These are phyloP conservation scores for Spinellus fusiger DNA, from an alignment of 192 early-diverging fungal species.

Conservation along the genomic window DNA sequence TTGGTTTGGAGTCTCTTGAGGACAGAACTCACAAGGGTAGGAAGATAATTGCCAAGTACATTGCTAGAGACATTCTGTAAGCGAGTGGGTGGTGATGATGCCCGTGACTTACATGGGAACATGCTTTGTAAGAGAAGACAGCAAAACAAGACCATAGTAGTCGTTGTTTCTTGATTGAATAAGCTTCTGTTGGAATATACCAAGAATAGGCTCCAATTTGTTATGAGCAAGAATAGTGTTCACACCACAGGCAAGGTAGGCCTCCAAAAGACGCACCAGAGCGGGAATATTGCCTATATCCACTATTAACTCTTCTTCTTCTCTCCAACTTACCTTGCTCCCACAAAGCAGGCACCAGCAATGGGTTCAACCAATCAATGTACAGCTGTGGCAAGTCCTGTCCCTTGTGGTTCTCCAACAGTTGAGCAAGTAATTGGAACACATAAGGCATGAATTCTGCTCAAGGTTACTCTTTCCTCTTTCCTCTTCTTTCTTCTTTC, in stretches of 20 bases:
- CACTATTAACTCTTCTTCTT: not conserved
- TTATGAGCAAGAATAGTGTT: conserved; percentile 60
- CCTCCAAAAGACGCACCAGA: conserved; percentile 79
- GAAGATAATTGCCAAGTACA: conserved; percentile 41
- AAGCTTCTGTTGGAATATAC: conserved; percentile 86
- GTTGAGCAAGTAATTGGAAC: conserved; percentile 91
- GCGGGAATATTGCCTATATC: conserved; percentile 86
- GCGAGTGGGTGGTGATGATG: no score
- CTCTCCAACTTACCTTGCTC: conserved; percentile 70
- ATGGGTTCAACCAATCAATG: conserved; percentile 60
- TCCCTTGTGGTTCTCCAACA: conserved; percentile 71
- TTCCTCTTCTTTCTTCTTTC: not conserved
- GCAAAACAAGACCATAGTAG: conserved; percentile 77
- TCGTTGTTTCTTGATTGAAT: conserved; percentile 80
- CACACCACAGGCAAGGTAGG: conserved; percentile 76
- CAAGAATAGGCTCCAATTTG: conserved; percentile 78
- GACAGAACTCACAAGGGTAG: conserved; percentile 37
- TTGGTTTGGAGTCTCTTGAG: conserved; percentile 45
- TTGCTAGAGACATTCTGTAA: conserved; percentile 48
- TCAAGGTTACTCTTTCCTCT: conserved; percentile 3
- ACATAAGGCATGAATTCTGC: conserved; percentile 94
- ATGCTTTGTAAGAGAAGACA: conserved; percentile 71
- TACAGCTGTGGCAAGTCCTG: conserved; percentile 66
- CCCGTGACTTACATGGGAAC: conserved; percentile 66
- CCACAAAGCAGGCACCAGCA: conserved; percentile 88